A percentile compares a stretch with the other conserved stretches of the same genome.
Conservation (phyloP, 148 eudicot species). For the Drosera capensis region DNA sequence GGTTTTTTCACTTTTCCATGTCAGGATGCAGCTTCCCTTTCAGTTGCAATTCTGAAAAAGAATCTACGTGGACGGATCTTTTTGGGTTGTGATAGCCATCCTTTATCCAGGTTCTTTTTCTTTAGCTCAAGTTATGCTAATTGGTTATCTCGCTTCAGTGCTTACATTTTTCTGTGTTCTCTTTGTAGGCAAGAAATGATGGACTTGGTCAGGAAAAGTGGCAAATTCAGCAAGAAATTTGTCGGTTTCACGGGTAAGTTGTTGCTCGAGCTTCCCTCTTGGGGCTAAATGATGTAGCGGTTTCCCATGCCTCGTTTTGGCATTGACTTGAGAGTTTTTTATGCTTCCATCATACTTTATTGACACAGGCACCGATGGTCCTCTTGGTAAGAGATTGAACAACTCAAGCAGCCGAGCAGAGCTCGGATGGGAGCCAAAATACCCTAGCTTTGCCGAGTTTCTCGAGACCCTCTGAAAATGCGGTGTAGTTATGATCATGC, state of each 20-base stretch:
- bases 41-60: constrained; percentile 58
- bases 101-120: constrained; percentile 53
- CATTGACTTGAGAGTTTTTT: not conserved
- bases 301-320: not conserved
- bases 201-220: constrained; percentile 70
- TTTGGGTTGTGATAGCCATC: constrained; percentile 88
- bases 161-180: not conserved
- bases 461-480: constrained; percentile 27
- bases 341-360: not conserved
- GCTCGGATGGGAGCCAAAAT: constrained; percentile 71
- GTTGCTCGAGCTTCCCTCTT: not conserved
- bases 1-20: not conserved
- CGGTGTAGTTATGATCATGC: no score
- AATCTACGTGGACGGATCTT: constrained; percentile 40
- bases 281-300: not conserved
- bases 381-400: constrained; percentile 72
- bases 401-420: constrained; percentile 49
- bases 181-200: constrained; percentile 55
- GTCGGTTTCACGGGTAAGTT: constrained; percentile 58
- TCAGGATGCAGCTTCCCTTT: constrained; percentile 79
- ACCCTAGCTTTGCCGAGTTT: constrained; percentile 62
- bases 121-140: not conserved
- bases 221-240: constrained; percentile 54
- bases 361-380: constrained; percentile 59
- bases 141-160: not conserved